These are phyloP conservation scores for Ganoderma lucidum DNA, from an alignment of 1,284 basidiomycete genomes.

Conservation along the genomic window DNA sequence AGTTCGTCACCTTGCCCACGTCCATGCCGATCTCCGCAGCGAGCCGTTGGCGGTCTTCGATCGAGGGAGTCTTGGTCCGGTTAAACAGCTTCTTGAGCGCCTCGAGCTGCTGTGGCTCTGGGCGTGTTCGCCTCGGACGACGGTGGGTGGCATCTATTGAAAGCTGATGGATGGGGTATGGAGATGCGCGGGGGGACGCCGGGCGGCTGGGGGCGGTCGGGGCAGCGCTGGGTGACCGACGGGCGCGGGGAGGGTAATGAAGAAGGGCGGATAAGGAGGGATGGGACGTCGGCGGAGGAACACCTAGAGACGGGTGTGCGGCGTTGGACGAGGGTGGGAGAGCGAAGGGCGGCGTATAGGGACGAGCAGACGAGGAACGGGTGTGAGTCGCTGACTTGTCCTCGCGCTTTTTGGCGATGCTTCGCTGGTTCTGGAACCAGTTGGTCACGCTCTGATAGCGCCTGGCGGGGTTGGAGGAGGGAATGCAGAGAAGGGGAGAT, in stretches of 20 bases:
- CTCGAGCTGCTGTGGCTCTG: constrained; percentile 77
- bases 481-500: constrained; percentile 27
- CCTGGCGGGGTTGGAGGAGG: constrained; percentile 50
- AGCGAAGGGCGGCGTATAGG: constrained; percentile 54
- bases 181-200: constrained; percentile 44
- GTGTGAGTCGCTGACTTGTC: constrained; percentile 37
- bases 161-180: constrained; percentile 41
- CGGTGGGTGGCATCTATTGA: constrained; percentile 36
- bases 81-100: constrained; percentile 73
- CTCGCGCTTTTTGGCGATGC: constrained; percentile 71
- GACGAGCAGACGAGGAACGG: constrained; percentile 39
- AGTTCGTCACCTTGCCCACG: constrained; percentile 83
- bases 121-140: constrained; percentile 68
- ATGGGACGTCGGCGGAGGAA: constrained; percentile 42
- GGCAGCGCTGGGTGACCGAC: constrained; percentile 40
- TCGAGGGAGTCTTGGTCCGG: constrained; percentile 76
- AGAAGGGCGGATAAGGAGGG: constrained; percentile 36
- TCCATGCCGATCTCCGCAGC: constrained; percentile 82
- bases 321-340: constrained; percentile 40
- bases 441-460: constrained; percentile 80
- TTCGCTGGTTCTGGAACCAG: constrained; percentile 87
- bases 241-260: constrained; percentile 29
- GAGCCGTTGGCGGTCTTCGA: constrained; percentile 76
- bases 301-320: constrained; percentile 39
- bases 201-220: constrained; percentile 39